Evolutionary conservation across 768 basidiomycete genomes (phyloP).

Genomic region (Lactifluus piperatus): DNA sequence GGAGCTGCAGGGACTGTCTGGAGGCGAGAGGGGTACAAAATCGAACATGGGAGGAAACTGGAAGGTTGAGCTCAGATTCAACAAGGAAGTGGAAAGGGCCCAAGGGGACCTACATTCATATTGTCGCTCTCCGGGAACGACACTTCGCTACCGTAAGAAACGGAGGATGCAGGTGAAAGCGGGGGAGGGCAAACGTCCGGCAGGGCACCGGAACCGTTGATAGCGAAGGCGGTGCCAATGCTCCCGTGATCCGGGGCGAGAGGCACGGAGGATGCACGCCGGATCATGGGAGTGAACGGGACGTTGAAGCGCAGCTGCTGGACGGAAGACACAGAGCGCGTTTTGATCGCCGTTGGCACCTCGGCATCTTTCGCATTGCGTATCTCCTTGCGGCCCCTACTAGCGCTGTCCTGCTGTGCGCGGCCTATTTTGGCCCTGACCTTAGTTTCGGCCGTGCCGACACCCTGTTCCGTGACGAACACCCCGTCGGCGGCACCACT

Average conservation of each 20-base stretch:
- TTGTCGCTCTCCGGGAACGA: slow-evolving; percentile 16
- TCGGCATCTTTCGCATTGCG: neutral
- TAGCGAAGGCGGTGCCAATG: neutral
- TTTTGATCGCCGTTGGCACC: neutral
- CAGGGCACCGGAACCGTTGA: neutral
- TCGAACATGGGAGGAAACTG: slow-evolving; percentile 1
- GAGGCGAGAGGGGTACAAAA: slow-evolving; percentile 15
- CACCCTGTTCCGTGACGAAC: slow-evolving; percentile 10
- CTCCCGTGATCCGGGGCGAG: neutral
- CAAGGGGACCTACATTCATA: slow-evolving; percentile 3
- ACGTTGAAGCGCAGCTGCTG: slow-evolving; percentile 32
- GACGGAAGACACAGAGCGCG: slow-evolving; percentile 16
- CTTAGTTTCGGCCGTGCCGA: neutral
- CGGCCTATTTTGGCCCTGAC: neutral
- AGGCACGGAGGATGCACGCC: slow-evolving; percentile 46
- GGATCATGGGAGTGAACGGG: slow-evolving; percentile 57
- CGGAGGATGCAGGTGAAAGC: slow-evolving; percentile 14
- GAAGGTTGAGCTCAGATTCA: neutral
- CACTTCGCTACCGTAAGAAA: slow-evolving; percentile 15
- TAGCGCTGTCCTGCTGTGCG: neutral
- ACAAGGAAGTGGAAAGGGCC: neutral
- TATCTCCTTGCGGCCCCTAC: neutral
- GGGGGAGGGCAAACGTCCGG: slow-evolving; percentile 9
- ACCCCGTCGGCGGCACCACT: slow-evolving; percentile 25
- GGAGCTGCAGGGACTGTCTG: slow-evolving; percentile 17